Percentiles rank a stretch among this genome's conserved stretches.
phyloP scores from a whole-genome alignment of 495 filamentous ascomycete genomes.

The Talaromyces borbonicus region DNA sequence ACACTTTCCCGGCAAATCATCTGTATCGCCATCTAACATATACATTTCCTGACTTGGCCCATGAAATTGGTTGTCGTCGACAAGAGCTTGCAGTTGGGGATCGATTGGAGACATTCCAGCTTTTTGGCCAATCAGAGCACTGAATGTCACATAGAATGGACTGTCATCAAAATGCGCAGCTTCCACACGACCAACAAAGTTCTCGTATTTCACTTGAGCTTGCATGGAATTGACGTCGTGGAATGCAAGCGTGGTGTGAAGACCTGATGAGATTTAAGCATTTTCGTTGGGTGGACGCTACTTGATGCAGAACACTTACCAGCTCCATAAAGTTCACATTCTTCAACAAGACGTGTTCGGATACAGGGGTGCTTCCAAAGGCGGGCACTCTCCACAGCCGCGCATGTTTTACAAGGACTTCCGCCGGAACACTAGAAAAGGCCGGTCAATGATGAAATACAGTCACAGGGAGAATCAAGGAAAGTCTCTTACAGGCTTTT shows the following conservation, averaged over 20 bases:
- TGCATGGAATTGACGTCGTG: constrained; percentile 53
- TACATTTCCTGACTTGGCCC: constrained; percentile 36
- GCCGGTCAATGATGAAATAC: constrained; percentile 10
- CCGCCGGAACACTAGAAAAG: constrained; percentile 55
- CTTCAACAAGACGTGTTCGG: constrained; percentile 62
- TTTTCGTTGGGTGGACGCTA: not conserved
- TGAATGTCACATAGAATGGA: constrained; percentile 40
- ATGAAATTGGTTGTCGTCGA: constrained; percentile 33
- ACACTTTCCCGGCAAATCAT: constrained; percentile 56
- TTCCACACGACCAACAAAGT: constrained; percentile 52
- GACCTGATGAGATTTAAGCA: constrained; percentile 21
- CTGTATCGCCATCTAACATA: constrained; percentile 55
- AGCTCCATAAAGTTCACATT: constrained; percentile 62
- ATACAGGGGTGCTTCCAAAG: constrained; percentile 76
- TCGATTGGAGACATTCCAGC: constrained; percentile 36
- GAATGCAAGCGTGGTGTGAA: constrained; percentile 59
- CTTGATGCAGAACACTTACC: constrained; percentile 23
- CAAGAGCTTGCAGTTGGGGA: constrained; percentile 44
- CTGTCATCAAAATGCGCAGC: constrained; percentile 59
- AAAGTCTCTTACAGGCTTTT: constrained; percentile 52
- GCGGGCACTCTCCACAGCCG: constrained; percentile 64
- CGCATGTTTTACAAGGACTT: constrained; percentile 72
- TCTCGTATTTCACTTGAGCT: constrained; percentile 44
- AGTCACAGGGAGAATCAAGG: not conserved
- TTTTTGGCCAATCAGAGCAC: constrained; percentile 37